phyloP scores from a whole-genome alignment of 306 rosid species.

The Vicia sativa region DNA sequence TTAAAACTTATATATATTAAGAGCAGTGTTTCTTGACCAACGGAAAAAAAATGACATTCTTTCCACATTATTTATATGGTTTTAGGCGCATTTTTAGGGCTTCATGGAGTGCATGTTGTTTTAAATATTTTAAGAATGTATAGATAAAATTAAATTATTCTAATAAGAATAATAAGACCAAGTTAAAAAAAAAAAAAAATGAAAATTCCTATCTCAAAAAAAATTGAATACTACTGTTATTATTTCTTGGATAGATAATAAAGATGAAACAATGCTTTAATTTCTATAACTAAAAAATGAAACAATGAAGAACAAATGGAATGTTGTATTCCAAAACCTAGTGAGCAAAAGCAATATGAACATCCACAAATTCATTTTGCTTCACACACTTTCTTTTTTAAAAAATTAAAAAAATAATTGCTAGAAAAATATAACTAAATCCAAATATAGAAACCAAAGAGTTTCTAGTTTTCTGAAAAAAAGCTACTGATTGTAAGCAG shows the following conservation, averaged over 20 bases:
- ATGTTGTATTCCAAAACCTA: conserved; percentile 31
- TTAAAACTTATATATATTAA: too few species aligned
- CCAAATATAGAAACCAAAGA: not conserved
- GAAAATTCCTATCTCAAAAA: not conserved
- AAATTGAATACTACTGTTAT: conserved; percentile 43
- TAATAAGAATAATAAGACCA: not conserved
- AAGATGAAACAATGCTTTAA: too few species aligned
- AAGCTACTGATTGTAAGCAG: conserved; percentile 42
- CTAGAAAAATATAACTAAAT: not conserved
- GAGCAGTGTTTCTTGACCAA: conserved; percentile 73
- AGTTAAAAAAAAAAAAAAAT: not conserved
- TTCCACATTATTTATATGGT: not conserved
- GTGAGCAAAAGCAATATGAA: conserved; percentile 47
- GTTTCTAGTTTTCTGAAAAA: conserved; percentile 58
- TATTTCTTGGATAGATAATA: not conserved
- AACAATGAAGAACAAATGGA: conserved; percentile 41
- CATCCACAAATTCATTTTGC: conserved; percentile 53
- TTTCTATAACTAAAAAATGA: not conserved
- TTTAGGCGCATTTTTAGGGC: conserved; percentile 13
- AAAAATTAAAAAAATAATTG: conserved; percentile 6
- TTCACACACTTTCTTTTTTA: conserved; percentile 29
- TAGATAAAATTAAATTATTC: not conserved
- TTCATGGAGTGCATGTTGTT: not conserved
- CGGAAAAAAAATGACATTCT: conserved; percentile 23
- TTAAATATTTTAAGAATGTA: not conserved